Conservation (phyloP, 176 grass and related monocot genomes). For the Avena atlantica region DNA sequence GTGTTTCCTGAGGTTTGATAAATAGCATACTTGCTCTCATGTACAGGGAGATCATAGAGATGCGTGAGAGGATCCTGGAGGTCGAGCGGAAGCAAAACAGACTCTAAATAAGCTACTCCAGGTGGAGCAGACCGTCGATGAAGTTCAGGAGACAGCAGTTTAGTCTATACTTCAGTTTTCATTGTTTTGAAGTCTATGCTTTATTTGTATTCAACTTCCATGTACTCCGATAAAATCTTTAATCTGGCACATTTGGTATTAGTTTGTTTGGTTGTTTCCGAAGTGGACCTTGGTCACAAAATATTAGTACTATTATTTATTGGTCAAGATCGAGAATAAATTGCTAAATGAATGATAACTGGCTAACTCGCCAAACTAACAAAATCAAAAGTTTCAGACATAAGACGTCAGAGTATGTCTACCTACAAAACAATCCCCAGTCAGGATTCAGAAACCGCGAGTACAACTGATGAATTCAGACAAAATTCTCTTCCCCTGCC, state of each 20-base stretch:
- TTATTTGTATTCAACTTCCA: no score
- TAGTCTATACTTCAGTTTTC: no score
- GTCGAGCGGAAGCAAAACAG: no score
- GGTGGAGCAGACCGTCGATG: no score
- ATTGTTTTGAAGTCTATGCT: no score
- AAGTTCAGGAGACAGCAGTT: no score
- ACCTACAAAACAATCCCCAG: background rate
- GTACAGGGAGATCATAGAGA: no score
- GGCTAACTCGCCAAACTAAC: background rate
- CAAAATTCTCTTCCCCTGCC: background rate
- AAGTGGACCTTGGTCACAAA: no score
- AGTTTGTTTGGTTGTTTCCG: background rate
- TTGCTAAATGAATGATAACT: background rate
- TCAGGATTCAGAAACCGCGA: background rate
- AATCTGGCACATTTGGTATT: no score
- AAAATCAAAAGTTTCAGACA: background rate
- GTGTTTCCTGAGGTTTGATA: background rate
- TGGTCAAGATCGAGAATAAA: background rate
- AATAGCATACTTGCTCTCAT: slow-evolving; percentile 20
- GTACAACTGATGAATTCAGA: background rate
- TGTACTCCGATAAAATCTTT: no score
- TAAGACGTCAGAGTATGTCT: background rate
- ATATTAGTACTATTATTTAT: background rate
- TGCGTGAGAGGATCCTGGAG: no score
- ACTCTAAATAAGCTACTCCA: no score